phyloP scores from a whole-genome alignment of 306 rosid species.

The Styphnolobium japonicum region DNA sequence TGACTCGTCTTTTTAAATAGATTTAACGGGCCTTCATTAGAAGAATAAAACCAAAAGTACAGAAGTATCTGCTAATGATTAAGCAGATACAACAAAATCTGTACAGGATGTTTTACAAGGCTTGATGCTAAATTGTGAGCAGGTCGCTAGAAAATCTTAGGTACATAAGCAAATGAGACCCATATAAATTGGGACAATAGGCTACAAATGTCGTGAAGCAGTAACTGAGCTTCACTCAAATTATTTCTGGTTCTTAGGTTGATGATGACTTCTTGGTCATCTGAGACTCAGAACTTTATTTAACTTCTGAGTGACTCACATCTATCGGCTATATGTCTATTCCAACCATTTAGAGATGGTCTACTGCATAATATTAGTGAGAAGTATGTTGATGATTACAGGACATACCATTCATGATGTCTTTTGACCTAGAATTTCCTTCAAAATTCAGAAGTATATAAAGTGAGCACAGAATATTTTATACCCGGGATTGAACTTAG shows the following conservation, averaged over 20 bases:
- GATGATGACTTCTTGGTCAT: background rate
- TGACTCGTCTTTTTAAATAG: no score
- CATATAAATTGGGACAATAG: background rate
- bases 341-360: background rate
- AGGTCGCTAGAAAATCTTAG: background rate
- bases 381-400: background rate
- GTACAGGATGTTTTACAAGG: background rate
- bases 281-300: background rate
- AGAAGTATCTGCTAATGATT: background rate
- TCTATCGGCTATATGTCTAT: background rate
- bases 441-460: constrained; percentile 12
- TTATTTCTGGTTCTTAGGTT: constrained; percentile 8
- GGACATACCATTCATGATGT: background rate
- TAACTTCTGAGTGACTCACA: background rate
- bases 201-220: background rate
- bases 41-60: background rate
- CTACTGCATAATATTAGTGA: background rate
- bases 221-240: constrained; percentile 10
- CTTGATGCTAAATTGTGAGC: background rate
- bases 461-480: background rate
- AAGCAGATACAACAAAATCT: background rate
- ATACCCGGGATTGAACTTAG: background rate
- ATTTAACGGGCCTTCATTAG: background rate
- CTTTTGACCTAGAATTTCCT: background rate
- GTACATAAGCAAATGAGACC: background rate